Base-by-base conservation (phyloP, 2,329 filamentous ascomycete species). In the Thielaviopsis euricoi region DNA sequence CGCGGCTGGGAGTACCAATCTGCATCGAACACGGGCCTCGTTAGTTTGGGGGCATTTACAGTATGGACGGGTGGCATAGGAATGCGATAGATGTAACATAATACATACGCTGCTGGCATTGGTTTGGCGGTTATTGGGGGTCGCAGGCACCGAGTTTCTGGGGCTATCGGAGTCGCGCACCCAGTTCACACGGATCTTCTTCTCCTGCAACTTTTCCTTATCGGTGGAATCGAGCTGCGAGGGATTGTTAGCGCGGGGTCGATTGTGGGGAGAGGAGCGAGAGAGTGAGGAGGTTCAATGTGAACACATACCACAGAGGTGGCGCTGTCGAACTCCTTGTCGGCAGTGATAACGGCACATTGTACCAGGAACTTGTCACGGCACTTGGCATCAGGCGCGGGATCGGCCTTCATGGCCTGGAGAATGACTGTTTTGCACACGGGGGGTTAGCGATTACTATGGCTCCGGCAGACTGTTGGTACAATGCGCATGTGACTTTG, bases 331-430 rank as follows among this genome's bases (percentile, higher is more conserved):
- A 87, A 88, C 66, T 95, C 89, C 73, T 89, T 87, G 67, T 95
- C 87, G 62, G 83, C 77, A 22, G 85, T 85, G 63, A 96, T 87
- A 55, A 83, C 77, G 53, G 95, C 87, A 25, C 90, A 94, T 73
- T 97, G 91, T 40, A 97, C 91, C 57, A 97, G 81, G 71, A 97
- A 97, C 76, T 97, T 97, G 79, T 97, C 91, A 71, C 88, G 86
- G 76, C 93, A 98, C 71, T 89, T 90, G 62, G 86, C 83, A 69
- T 95, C 90, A 59, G 77, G 71, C 21, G 90, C 81, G 58, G 91
- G 91, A 67, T 97, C 90, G 67, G 89, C 82, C 77, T 95, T 96
- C 93, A 98, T 96, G 23, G 91, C 89, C 74, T 98, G 93, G 49
- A 98, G 82, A 43, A 97, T 83, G 60, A 98, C 93, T 94, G 62